Percentiles rank a stretch among this genome's conserved stretches.
Conservation (phyloP, 192 early-diverging fungal species). For the Backusella macrospora region DNA sequence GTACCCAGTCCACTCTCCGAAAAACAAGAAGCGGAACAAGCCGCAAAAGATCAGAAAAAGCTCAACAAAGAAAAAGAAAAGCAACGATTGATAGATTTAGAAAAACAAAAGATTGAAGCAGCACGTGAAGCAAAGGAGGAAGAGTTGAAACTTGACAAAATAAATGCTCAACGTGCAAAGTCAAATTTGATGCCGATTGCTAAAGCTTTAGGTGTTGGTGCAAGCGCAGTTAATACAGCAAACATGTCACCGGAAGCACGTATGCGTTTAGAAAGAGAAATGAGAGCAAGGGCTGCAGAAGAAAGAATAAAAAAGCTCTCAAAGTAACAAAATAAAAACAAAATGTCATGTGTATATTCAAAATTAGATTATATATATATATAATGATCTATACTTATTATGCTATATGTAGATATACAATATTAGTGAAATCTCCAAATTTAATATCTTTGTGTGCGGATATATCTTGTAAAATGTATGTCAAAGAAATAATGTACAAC, state of each 20-base stretch:
- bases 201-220: slow-evolving; percentile 30
- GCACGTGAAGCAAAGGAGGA: slow-evolving; percentile 31
- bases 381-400: no score
- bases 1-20: slow-evolving; percentile 75
- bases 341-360: neutral
- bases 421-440: no score
- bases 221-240: slow-evolving; percentile 40
- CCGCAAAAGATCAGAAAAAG: slow-evolving; percentile 61
- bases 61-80: slow-evolving; percentile 65
- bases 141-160: slow-evolving; percentile 28
- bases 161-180: slow-evolving; percentile 20
- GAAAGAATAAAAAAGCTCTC: slow-evolving; percentile 42
- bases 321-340: neutral
- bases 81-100: slow-evolving; percentile 53
- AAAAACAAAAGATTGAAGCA: slow-evolving; percentile 41
- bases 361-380: no score
- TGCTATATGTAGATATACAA: no score
- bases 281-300: slow-evolving; percentile 78
- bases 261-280: slow-evolving; percentile 75
- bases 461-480: no score
- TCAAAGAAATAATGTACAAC: no score
- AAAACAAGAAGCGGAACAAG: slow-evolving; percentile 71
- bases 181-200: slow-evolving; percentile 27
- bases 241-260: slow-evolving; percentile 67
- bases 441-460: no score